Percentiles rank a stretch among this genome's conserved stretches.
Conservation (phyloP, 768 basidiomycete genomes). For the Hysterangium stoloniferum region DNA sequence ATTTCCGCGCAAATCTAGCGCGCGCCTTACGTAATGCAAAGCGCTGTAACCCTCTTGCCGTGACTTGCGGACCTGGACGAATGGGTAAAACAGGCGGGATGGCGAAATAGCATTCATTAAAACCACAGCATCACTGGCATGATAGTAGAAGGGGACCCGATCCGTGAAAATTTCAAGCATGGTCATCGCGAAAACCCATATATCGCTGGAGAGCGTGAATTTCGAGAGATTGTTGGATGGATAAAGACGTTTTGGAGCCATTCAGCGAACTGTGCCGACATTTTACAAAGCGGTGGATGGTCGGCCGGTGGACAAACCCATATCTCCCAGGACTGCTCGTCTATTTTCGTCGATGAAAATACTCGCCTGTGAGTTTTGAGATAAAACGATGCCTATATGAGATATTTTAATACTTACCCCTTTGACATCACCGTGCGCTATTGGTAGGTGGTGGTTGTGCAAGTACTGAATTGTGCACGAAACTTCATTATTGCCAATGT, state of each 20-base stretch:
- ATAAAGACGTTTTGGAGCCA: slow-evolving; percentile 10
- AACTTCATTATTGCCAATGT: not conserved
- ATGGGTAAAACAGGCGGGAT: not conserved
- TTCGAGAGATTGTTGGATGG: not conserved
- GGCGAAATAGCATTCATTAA: not conserved
- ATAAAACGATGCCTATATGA: no score
- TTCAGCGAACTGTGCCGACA: slow-evolving; percentile 10
- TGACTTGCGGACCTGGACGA: not conserved
- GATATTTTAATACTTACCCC: not conserved
- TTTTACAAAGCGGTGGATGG: not conserved
- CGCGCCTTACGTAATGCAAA: no score
- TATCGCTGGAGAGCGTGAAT: not conserved
- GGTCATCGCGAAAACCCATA: slow-evolving; percentile 9
- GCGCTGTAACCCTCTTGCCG: not conserved
- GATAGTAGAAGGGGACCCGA: not conserved
- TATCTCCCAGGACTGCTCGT: not conserved
- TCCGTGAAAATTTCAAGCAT: slow-evolving; percentile 11
- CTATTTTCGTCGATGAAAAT: not conserved
- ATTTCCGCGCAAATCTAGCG: no score
- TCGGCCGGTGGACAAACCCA: not conserved
- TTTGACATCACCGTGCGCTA: slow-evolving; percentile 3
- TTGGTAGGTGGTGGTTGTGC: not conserved
- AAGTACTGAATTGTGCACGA: not conserved
- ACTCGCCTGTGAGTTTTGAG: not conserved
- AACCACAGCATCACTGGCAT: slow-evolving; percentile 2